These are phyloP conservation scores for Penicillium tannophilum DNA, from an alignment of 495 filamentous ascomycete species.

Conservation along the genomic window DNA sequence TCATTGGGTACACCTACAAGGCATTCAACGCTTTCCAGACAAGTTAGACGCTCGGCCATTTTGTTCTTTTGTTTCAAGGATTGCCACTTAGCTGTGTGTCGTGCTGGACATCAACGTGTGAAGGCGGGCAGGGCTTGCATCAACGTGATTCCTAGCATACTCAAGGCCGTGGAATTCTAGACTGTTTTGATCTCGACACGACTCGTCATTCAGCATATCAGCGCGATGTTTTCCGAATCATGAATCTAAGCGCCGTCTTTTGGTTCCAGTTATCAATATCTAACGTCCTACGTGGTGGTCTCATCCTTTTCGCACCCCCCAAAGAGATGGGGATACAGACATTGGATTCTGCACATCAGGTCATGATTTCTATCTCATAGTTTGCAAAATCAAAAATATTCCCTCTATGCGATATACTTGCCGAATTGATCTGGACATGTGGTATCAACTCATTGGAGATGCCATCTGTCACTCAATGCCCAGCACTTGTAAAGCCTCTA, in stretches of 20 bases:
- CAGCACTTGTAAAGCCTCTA: neutral
- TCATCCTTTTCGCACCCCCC: conserved; percentile 7
- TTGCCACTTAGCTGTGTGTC: neutral
- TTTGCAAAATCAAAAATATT: conserved; percentile 10
- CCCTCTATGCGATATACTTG: neutral
- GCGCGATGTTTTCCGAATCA: conserved; percentile 42
- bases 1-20: conserved; percentile 99
- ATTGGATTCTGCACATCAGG: neutral
- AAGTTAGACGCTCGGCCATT: conserved; percentile 23
- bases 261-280: conserved; percentile 28
- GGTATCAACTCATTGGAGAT: neutral
- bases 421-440: neutral
- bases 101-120: neutral
- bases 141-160: conserved; percentile 20
- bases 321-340: neutral
- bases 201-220: conserved; percentile 46
- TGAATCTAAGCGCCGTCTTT: conserved; percentile 41
- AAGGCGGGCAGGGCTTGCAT: conserved; percentile 46
- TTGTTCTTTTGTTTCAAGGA: conserved; percentile 1
- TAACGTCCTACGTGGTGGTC: conserved; percentile 29
- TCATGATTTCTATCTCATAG: conserved; percentile 5
- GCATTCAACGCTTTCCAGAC: conserved; percentile 82
- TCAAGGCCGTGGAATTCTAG: conserved; percentile 13
- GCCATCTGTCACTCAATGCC: neutral
- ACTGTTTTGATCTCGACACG: conserved; percentile 24